Evolutionary conservation across 495 filamentous ascomycete genomes (phyloP).

Genomic region (Penicillium ucsense): DNA sequence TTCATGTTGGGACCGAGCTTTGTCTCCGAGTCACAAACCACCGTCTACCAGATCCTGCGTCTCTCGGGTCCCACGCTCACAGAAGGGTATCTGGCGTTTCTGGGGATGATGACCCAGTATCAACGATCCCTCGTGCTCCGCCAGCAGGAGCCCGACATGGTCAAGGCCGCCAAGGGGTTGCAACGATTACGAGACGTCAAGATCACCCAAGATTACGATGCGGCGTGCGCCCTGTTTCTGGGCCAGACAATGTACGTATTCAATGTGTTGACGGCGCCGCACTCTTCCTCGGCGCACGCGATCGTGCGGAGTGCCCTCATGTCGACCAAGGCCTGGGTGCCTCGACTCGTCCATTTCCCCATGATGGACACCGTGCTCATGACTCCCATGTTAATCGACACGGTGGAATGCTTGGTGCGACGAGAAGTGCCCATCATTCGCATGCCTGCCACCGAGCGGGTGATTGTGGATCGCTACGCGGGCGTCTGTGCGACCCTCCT

Average conservation of each 20-base stretch:
- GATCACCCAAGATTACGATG: conserved; percentile 16
- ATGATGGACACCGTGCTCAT: conserved; percentile 23
- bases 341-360: conserved; percentile 11
- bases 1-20: conserved; percentile 17
- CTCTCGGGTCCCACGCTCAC: conserved; percentile 14
- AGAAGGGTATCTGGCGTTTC: conserved; percentile 18
- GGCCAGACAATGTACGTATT: conserved; percentile 24
- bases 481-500: conserved; percentile 24
- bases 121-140: conserved; percentile 16
- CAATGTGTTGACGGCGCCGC: conserved; percentile 18
- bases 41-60: conserved; percentile 11
- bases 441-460: conserved; percentile 10
- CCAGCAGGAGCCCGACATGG: conserved; percentile 13
- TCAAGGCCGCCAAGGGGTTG: conserved; percentile 16
- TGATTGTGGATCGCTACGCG: conserved; percentile 23
- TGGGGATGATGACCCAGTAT: conserved; percentile 18
- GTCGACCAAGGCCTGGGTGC: conserved; percentile 20
- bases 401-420: conserved; percentile 20
- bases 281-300: conserved; percentile 16
- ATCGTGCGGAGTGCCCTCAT: conserved; percentile 20
- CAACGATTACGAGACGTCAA: conserved; percentile 13
- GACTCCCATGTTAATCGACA: conserved; percentile 23
- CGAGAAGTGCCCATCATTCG: conserved; percentile 27
- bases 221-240: conserved; percentile 17
- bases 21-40: conserved; percentile 8